Percentiles rank a stretch among this genome's conserved stretches.
Evolutionary conservation across 768 basidiomycete genomes (phyloP).

Genomic region (Tylopilus rubrobrunneus): DNA sequence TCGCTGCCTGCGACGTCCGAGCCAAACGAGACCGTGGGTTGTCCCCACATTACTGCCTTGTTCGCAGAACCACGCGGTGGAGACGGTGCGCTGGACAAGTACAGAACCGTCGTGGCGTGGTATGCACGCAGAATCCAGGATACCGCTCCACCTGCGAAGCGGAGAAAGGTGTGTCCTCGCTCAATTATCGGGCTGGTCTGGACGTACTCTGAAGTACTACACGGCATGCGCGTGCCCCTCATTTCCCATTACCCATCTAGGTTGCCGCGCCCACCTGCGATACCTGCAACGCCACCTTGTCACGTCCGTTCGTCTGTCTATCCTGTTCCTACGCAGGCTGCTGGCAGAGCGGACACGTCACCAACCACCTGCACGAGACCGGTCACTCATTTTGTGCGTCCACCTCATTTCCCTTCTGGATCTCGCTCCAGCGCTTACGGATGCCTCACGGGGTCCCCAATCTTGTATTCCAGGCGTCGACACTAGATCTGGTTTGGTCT

Average conservation of each 20-base stretch:
- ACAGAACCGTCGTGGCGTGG: constrained; percentile 55
- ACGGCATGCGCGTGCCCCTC: neutral
- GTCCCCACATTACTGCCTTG: constrained; percentile 40
- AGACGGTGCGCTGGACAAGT: constrained; percentile 42
- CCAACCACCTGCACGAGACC: constrained; percentile 51
- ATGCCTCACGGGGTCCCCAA: neutral
- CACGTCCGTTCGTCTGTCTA: constrained; percentile 69
- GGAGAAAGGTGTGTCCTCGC: constrained; percentile 52
- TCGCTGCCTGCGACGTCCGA: constrained; percentile 12
- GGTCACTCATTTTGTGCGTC: constrained; percentile 67
- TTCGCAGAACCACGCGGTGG: constrained; percentile 33
- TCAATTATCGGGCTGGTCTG: no score
- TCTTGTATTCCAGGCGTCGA: constrained; percentile 56
- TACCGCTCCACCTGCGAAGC: constrained; percentile 50
- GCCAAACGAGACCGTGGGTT: constrained; percentile 12
- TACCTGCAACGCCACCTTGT: constrained; percentile 50
- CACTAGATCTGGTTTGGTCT: constrained; percentile 67
- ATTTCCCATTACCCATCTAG: constrained; percentile 25
- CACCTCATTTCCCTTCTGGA: neutral
- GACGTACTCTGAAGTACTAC: no score
- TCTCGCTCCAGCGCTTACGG: neutral
- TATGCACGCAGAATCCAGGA: constrained; percentile 43
- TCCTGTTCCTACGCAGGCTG: constrained; percentile 70
- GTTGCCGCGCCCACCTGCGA: constrained; percentile 60
- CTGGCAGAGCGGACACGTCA: constrained; percentile 58